Conservation (phyloP, 768 basidiomycete species). For the Strobilomyces confusus region DNA sequence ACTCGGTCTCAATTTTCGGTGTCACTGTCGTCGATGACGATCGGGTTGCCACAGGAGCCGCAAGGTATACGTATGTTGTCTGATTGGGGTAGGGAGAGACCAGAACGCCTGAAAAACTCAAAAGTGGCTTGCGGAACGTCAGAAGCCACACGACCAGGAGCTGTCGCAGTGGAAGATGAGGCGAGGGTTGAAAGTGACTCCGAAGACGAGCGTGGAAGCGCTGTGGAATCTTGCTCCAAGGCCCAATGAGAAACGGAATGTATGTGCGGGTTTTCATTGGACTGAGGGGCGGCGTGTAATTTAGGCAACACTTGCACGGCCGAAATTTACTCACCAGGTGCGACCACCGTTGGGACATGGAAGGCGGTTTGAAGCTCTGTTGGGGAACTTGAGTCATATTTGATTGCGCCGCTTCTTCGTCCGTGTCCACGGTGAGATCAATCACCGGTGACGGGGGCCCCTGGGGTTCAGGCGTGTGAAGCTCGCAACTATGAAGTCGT, state of each 20-base stretch:
- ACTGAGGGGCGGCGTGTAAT: not conserved
- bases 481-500: conserved; percentile 14
- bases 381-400: not conserved
- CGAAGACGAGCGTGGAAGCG: not conserved
- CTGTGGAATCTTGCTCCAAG: conserved; percentile 1
- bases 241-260: not conserved
- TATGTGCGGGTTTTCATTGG: conserved; percentile 1
- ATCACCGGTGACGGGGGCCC: conserved; percentile 9
- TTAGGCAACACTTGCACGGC: conserved; percentile 1
- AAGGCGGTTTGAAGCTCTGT: not conserved
- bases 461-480: conserved; percentile 1
- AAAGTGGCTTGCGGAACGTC: not conserved
- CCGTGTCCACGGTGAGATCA: conserved; percentile 19
- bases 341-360: not conserved
- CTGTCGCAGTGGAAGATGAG: not conserved
- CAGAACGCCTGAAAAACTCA: conserved; percentile 1
- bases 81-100: conserved; percentile 3
- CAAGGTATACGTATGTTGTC: not conserved
- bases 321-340: conserved; percentile 12
- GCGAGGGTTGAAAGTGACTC: not conserved
- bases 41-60: conserved; percentile 21
- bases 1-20: conserved; percentile 7
- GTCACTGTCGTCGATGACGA: conserved; percentile 23
- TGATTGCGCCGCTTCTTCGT: not conserved
- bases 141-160: not conserved